Conservation (phyloP, 306 rosid genomes). For the Cucurbita moschata region DNA sequence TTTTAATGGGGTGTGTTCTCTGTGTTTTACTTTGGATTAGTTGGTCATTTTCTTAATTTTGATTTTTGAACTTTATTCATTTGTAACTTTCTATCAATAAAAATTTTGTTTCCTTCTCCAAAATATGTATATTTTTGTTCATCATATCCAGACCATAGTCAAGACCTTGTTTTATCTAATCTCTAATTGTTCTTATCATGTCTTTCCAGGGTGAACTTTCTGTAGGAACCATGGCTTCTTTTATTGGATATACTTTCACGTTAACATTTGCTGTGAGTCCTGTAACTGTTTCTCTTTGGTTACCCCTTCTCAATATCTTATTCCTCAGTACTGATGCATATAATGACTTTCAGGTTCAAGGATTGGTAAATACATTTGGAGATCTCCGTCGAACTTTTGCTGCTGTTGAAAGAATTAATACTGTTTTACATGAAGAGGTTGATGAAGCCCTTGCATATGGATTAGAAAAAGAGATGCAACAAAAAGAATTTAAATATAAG, state of each 20-base stretch:
- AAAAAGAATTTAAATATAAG: conserved; percentile 37
- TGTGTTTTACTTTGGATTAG: neutral
- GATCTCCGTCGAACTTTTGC: conserved; percentile 82
- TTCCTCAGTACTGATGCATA: neutral
- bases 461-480: conserved; percentile 72
- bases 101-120: too few relatives aligned
- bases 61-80: neutral
- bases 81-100: neutral
- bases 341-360: conserved; percentile 74
- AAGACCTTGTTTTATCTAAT: neutral
- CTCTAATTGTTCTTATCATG: conserved; percentile 13
- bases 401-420: conserved; percentile 89
- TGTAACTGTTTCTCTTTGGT: conserved; percentile 4
- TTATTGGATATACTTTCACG: conserved; percentile 95
- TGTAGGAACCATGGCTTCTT: conserved; percentile 87
- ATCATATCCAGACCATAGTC: neutral
- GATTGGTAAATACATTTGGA: conserved; percentile 83
- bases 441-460: conserved; percentile 89
- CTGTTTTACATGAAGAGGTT: conserved; percentile 65
- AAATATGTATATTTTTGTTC: too few relatives aligned
- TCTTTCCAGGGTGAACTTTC: conserved; percentile 80
- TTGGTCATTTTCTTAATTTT: neutral
- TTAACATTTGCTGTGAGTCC: conserved; percentile 77
- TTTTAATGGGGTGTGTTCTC: neutral
- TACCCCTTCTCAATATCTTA: conserved; percentile 10